Conservation (phyloP, 1,284 basidiomycete genomes). For the Ustilago sp. region DNA sequence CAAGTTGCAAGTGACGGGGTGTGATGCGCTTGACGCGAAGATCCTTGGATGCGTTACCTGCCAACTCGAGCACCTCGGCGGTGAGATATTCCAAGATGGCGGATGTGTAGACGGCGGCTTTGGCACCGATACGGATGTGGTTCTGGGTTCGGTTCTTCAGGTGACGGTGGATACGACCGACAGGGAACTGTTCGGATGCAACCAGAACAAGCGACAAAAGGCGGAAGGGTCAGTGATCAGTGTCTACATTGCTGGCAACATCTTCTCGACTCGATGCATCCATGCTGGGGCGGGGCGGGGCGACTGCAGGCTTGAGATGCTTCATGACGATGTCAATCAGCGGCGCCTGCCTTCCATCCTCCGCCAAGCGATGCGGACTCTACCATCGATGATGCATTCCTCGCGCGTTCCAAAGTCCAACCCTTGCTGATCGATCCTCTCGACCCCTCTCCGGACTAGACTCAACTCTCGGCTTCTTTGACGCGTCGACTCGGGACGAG, state of each 20-base stretch:
- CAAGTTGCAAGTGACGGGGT: constrained; percentile 89
- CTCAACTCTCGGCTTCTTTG: background rate
- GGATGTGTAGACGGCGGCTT: constrained; percentile 90
- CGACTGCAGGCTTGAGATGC: background rate
- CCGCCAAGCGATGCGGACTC: background rate
- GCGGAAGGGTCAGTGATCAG: constrained; percentile 12
- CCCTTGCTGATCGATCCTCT: background rate
- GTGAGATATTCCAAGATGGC: constrained; percentile 91
- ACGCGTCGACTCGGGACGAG: constrained; percentile 10
- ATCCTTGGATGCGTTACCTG: constrained; percentile 98
- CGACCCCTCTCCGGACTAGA: background rate
- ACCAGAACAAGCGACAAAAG: background rate
- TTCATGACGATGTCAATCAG: background rate
- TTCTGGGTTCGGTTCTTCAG: constrained; percentile 91
- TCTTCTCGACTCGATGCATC: background rate
- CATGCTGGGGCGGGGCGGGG: background rate
- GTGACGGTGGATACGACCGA: constrained; percentile 94
- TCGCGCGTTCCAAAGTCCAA: background rate
- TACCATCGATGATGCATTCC: background rate
- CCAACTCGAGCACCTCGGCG: constrained; percentile 88
- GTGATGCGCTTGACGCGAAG: constrained; percentile 95
- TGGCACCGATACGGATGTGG: constrained; percentile 90
- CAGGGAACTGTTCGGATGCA: constrained; percentile 77
- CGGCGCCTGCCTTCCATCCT: background rate
- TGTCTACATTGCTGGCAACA: background rate